Conservation (phyloP, 345 rosid species). For the Salix arbutifolia region DNA sequence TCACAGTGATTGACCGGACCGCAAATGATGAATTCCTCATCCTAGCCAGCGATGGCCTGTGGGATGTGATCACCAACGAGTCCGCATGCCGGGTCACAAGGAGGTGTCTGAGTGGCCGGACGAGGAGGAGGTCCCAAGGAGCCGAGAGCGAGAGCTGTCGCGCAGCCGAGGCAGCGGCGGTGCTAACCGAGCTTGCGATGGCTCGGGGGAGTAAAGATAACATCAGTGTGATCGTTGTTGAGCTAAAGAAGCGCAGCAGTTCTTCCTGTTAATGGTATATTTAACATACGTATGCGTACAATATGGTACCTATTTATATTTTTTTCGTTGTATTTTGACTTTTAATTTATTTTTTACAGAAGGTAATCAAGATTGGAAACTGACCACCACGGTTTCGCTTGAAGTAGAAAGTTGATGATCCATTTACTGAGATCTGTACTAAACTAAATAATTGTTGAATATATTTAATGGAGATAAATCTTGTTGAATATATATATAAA, state of each 20-base stretch:
- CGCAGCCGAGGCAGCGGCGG: constrained; percentile 29
- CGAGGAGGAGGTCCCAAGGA: constrained; percentile 24
- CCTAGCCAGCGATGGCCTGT: constrained; percentile 73
- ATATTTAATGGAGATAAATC: too few relatives aligned
- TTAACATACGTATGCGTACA: background rate
- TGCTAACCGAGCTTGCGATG: constrained; percentile 33
- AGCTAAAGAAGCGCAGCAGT: constrained; percentile 25
- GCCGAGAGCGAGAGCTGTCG: constrained; percentile 16
- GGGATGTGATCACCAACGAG: constrained; percentile 67
- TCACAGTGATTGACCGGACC: constrained; percentile 32
- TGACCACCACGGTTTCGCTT: background rate
- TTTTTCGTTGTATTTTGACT: background rate
- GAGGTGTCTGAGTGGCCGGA: constrained; percentile 41
- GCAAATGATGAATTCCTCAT: constrained; percentile 58
- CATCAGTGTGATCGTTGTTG: constrained; percentile 44
- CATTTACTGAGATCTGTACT: background rate
- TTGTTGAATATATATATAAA: too few relatives aligned
- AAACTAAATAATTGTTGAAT: too few relatives aligned
- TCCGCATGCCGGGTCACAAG: constrained; percentile 57
- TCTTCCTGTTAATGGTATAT: background rate
- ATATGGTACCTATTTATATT: background rate
- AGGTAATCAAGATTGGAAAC: background rate
- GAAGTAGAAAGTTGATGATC: background rate
- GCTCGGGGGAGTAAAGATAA: constrained; percentile 39
- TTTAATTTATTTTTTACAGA: background rate